Evolutionary conservation across 768 basidiomycete species (phyloP), one percentile per base, ranked within the genome.

Genomic region (Tubosaeta sp.): DNA sequence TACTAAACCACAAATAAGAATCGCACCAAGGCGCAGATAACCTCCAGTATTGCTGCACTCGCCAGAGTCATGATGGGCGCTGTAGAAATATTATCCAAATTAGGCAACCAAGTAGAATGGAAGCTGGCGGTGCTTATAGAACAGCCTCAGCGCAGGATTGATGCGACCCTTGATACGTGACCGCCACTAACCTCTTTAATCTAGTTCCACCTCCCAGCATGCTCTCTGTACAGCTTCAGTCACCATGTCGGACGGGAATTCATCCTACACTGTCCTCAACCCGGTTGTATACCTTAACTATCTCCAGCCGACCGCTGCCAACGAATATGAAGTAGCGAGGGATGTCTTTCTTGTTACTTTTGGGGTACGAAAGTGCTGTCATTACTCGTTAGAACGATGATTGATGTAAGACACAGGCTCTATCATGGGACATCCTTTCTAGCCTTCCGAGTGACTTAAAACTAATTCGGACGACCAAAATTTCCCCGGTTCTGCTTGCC

Each of bases 201-300:
- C 29, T n/a, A n/a, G n/a, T n/a, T n/a, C n/a, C 4, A 11, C 27
- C 14, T 21, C 7, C 31, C 21, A 21, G 13, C 30, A 29, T 29
- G 30, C 13, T 45, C 31, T 34, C 19, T 13, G 8, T 25, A 29
- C 29, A 11, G 12, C 16, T 16, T 13, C 38, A 27, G n/a, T 29
- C 30, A 3, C 16, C 12, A 59, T 59, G 39, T 11, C 39, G 54
- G 47, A 16, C 32, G 27, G 4, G 25, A 48, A 51, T 19, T 16
- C 25, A 13, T 42, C 57, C 19, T 39, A 30, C 18, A 47, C 53
- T 1, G 50, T 59, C 46, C 51, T 61, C 42, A 66, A 62, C 12
- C 62, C 64, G 13, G 25, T 22, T 3, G 38, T 60, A 36, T 65
- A 64, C 47, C 62, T 64, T 43, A 66, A 57, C 39, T 67, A 67